Conservation (phyloP, 148 eudicot species). For the Silene conica region DNA sequence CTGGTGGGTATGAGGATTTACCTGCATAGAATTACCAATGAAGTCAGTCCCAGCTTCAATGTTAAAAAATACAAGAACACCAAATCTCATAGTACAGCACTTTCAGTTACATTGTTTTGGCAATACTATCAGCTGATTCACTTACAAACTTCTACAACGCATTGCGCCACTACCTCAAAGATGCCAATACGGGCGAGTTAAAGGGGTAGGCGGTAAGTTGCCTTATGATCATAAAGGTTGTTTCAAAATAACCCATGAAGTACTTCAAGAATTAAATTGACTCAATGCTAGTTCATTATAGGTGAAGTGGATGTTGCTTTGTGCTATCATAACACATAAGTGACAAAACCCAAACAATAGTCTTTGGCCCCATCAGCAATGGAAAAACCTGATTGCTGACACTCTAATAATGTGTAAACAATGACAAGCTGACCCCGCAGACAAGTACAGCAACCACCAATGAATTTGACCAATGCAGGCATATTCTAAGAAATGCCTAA, state of each 20-base stretch:
- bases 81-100: background rate
- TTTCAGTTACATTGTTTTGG: background rate
- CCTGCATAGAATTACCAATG: constrained; percentile 42
- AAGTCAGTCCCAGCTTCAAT: constrained; percentile 5
- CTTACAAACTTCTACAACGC: background rate
- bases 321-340: background rate
- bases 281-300: background rate
- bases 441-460: background rate
- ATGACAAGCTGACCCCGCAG: background rate
- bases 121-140: background rate
- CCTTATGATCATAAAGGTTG: background rate
- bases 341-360: background rate
- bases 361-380: background rate
- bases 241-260: background rate
- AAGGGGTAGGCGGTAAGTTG: background rate
- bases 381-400: background rate
- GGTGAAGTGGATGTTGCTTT: background rate
- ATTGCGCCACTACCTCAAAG: background rate
- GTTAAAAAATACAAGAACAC: background rate
- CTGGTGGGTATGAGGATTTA: constrained; percentile 94
- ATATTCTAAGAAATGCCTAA: background rate
- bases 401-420: background rate
- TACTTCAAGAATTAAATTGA: background rate
- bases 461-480: background rate
- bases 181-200: background rate